A percentile compares a stretch with the other conserved stretches of the same genome.
Evolutionary conservation across 306 rosid genomes (phyloP).

Genomic region (Corylus heterophylla): DNA sequence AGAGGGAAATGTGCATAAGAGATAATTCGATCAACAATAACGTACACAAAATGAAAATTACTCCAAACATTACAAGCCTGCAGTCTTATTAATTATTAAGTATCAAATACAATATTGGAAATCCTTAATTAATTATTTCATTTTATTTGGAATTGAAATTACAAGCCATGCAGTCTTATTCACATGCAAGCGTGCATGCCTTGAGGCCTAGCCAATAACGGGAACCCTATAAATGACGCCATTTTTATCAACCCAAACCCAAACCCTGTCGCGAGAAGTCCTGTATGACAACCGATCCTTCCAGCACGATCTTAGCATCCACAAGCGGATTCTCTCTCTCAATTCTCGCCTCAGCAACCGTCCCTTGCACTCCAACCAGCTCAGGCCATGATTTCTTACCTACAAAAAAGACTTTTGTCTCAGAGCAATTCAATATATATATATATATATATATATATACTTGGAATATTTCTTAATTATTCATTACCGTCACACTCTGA

Average conservation of each 20-base stretch:
- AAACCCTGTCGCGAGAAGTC: slow-evolving; percentile 44
- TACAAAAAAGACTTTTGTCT: slow-evolving; percentile 7
- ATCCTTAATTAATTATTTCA: too few relatives aligned
- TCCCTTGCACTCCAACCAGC: slow-evolving; percentile 43
- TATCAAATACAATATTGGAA: too few relatives aligned
- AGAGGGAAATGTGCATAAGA: too few relatives aligned
- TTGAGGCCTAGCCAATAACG: background rate
- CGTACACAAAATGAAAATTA: too few relatives aligned
- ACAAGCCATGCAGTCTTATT: too few relatives aligned
- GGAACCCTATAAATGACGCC: slow-evolving; percentile 28
- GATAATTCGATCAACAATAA: too few relatives aligned
- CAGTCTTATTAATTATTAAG: too few relatives aligned
- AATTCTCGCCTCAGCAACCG: slow-evolving; percentile 34
- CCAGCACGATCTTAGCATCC: slow-evolving; percentile 23
- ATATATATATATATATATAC: too few relatives aligned
- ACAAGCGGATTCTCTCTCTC: slow-evolving; percentile 50
- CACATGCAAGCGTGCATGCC: too few relatives aligned
- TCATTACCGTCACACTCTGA: slow-evolving; percentile 21
- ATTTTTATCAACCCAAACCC: slow-evolving; percentile 38
- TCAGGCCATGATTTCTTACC: slow-evolving; percentile 66
- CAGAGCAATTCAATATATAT: too few relatives aligned
- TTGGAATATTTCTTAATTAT: background rate
- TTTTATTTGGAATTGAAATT: too few relatives aligned
- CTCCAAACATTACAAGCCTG: too few relatives aligned
- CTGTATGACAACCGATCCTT: slow-evolving; percentile 9